Evolutionary conservation across 2,329 filamentous ascomycete species (phyloP).

Genomic region (Plenodomus lindquistii): DNA sequence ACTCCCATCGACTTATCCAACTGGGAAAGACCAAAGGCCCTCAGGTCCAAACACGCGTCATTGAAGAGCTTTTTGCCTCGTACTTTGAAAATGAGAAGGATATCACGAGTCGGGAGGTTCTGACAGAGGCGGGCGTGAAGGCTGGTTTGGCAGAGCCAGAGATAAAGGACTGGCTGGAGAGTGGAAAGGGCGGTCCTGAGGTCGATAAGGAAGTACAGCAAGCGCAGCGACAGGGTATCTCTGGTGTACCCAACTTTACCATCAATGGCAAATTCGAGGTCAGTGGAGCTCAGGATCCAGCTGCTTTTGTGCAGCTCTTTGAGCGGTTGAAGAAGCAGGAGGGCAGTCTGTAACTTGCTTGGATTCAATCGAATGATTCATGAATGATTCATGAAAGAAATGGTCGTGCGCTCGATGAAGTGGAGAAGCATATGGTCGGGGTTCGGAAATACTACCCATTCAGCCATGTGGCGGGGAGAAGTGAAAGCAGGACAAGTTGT

Average conservation of each 20-base stretch:
- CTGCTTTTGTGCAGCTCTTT: slow-evolving; percentile 69
- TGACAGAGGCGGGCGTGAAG: slow-evolving; percentile 47
- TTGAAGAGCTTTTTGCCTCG: slow-evolving; percentile 45
- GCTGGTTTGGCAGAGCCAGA: slow-evolving; percentile 51
- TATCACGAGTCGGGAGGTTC: slow-evolving; percentile 48
- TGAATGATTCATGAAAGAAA: neutral
- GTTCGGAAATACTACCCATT: neutral
- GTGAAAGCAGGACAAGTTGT: neutral
- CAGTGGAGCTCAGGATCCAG: slow-evolving; percentile 72
- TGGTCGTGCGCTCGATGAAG: neutral
- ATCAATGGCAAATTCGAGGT: slow-evolving; percentile 70
- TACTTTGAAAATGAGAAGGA: slow-evolving; percentile 56
- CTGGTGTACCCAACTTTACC: slow-evolving; percentile 75
- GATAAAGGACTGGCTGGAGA: slow-evolving; percentile 49
- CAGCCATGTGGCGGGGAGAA: too few species aligned
- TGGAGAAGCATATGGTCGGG: too few species aligned
- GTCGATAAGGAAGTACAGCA: slow-evolving; percentile 53
- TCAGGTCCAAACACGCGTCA: slow-evolving; percentile 52
- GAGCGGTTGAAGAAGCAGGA: slow-evolving; percentile 59
- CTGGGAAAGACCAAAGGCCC: slow-evolving; percentile 62
- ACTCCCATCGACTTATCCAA: slow-evolving; percentile 74
- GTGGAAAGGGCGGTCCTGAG: slow-evolving; percentile 49
- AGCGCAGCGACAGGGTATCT: slow-evolving; percentile 56
- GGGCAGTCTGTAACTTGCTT: slow-evolving; percentile 16
- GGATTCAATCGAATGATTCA: too few species aligned